Conservation (phyloP, 208 protist species). For the Crithidia expoeki region DNA sequence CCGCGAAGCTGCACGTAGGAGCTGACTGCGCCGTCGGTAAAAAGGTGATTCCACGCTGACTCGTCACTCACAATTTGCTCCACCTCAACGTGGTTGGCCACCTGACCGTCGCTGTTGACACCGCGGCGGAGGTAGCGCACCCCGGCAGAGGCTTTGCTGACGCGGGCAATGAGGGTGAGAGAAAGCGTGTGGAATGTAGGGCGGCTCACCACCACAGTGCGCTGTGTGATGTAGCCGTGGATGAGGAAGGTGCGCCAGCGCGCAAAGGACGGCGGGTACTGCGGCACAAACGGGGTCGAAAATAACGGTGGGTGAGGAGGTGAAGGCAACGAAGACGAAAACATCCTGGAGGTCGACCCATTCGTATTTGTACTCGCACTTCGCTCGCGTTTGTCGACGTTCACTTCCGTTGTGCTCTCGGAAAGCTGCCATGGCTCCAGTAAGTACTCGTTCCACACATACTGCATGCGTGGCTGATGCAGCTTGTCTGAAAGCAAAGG, state of each 20-base stretch:
- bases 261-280: conserved; percentile 23
- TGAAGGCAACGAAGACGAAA: neutral
- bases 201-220: conserved; percentile 28
- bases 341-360: neutral
- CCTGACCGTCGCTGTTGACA: conserved; percentile 78
- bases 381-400: neutral
- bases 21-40: conserved; percentile 45
- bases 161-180: conserved; percentile 93
- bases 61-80: conserved; percentile 89
- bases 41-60: conserved; percentile 27
- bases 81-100: conserved; percentile 90
- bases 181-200: conserved; percentile 28
- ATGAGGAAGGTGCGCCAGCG: conserved; percentile 41
- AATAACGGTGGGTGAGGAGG: neutral
- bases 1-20: conserved; percentile 88
- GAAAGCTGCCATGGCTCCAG: conserved; percentile 50
- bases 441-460: conserved; percentile 90
- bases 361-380: neutral
- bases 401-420: neutral
- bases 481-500: neutral
- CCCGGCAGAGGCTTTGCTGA: conserved; percentile 92
- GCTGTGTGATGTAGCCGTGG: conserved; percentile 46
- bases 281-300: conserved; percentile 2
- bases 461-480: conserved; percentile 52
- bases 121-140: conserved; percentile 96